Conservation (phyloP, 768 basidiomycete species). For the Xanthoconium purpureum region DNA sequence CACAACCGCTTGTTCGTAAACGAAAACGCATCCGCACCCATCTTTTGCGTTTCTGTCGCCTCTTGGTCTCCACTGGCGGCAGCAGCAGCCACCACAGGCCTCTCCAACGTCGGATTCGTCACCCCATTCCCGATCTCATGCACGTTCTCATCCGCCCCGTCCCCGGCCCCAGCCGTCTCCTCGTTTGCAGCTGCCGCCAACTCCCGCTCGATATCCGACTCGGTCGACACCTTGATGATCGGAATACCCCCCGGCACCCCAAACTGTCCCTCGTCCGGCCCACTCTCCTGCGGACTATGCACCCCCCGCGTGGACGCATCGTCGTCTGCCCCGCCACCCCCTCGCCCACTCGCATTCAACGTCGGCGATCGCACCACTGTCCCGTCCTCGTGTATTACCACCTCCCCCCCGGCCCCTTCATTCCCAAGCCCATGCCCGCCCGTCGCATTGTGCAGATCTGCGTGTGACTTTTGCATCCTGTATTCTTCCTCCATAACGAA, state of each 20-base stretch:
- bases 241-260: slow-evolving; percentile 40
- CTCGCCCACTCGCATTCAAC: background rate
- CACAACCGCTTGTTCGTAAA: slow-evolving; percentile 97
- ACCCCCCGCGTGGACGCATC: slow-evolving; percentile 70
- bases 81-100: slow-evolving; percentile 43
- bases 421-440: slow-evolving; percentile 3
- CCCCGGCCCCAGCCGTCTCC: slow-evolving; percentile 10
- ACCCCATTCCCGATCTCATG: slow-evolving; percentile 9
- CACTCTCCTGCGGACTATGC: slow-evolving; percentile 30
- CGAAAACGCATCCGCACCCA: slow-evolving; percentile 66
- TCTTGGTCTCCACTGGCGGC: slow-evolving; percentile 29
- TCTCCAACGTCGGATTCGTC: slow-evolving; percentile 34
- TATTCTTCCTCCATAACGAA: slow-evolving; percentile 99
- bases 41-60: slow-evolving; percentile 18
- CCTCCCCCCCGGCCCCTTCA: slow-evolving; percentile 15
- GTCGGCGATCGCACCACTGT: slow-evolving; percentile 33
- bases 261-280: slow-evolving; percentile 26
- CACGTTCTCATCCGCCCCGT: background rate
- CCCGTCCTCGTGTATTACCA: slow-evolving; percentile 65
- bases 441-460: slow-evolving; percentile 51
- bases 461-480: slow-evolving; percentile 88
- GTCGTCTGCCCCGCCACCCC: slow-evolving; percentile 44
- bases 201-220: slow-evolving; percentile 55
- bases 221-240: slow-evolving; percentile 75
- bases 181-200: slow-evolving; percentile 28